phyloP scores from a whole-genome alignment of 495 filamentous ascomycete species.

The Aspergillus incahuasiensis region DNA sequence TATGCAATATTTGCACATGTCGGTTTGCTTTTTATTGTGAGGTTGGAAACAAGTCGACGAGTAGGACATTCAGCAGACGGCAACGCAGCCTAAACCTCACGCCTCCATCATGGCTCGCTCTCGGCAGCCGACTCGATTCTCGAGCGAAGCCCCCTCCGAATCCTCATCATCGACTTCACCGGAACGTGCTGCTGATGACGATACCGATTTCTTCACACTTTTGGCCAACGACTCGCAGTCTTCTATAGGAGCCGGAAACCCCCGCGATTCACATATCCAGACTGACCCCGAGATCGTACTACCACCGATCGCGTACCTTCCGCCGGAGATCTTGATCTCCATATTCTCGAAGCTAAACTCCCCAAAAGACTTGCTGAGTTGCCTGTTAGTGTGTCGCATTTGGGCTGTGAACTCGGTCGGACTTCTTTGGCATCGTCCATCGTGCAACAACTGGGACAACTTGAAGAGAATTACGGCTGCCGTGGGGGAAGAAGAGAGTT shows the following conservation, averaged over 20 bases:
- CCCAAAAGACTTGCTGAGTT: slow-evolving; percentile 70
- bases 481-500: slow-evolving; percentile 61
- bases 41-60: slow-evolving; percentile 7
- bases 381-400: slow-evolving; percentile 86
- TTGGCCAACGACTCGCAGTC: slow-evolving; percentile 86
- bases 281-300: slow-evolving; percentile 51
- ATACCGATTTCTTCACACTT: slow-evolving; percentile 85
- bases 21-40: slow-evolving; percentile 5
- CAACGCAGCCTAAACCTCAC: not conserved
- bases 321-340: slow-evolving; percentile 88
- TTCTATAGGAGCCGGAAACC: slow-evolving; percentile 73
- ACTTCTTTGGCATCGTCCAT: slow-evolving; percentile 89
- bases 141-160: slow-evolving; percentile 46
- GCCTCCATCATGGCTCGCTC: slow-evolving; percentile 35
- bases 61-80: not conserved
- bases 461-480: slow-evolving; percentile 73
- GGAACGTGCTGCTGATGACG: slow-evolving; percentile 76
- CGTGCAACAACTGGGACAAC: slow-evolving; percentile 79
- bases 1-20: slow-evolving; percentile 7
- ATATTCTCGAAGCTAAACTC: slow-evolving; percentile 81
- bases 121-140: slow-evolving; percentile 35
- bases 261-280: slow-evolving; percentile 62
- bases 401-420: slow-evolving; percentile 94
- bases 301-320: slow-evolving; percentile 76
- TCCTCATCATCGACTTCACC: slow-evolving; percentile 83